These are phyloP conservation scores for Ceratocystis lukuohia DNA, from an alignment of 2,329 filamentous ascomycete genomes.

Conservation along the genomic window DNA sequence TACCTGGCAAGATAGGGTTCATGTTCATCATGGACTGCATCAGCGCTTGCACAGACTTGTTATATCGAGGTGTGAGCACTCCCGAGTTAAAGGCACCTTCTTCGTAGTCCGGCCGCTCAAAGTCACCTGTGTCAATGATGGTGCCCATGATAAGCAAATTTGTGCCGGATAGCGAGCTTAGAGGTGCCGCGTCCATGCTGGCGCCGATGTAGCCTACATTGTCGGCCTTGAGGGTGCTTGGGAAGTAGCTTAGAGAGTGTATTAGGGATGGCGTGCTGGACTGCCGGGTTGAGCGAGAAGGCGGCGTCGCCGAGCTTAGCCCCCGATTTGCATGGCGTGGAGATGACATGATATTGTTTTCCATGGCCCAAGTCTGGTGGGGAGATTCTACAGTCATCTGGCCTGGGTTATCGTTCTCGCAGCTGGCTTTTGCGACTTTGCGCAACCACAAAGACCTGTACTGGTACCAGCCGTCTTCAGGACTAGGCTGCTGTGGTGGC, in stretches of 20 bases:
- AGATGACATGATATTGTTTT: not conserved
- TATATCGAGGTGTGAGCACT: constrained; percentile 38
- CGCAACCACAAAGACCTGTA: constrained; percentile 10
- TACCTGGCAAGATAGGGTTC: constrained; percentile 40
- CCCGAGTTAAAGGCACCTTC: constrained; percentile 28
- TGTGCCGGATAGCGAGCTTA: constrained; percentile 64
- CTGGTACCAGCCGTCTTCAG: constrained; percentile 1
- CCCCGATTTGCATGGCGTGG: constrained; percentile 23
- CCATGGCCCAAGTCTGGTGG: not conserved
- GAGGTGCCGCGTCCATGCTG: constrained; percentile 41
- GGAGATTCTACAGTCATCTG: not conserved
- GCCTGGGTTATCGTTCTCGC: not conserved
- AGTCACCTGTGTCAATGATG: constrained; percentile 64
- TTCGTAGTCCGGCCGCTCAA: constrained; percentile 52
- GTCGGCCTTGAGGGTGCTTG: constrained; percentile 41
- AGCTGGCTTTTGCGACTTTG: not conserved
- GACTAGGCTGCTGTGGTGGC: not conserved
- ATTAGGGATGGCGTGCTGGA: constrained; percentile 9
- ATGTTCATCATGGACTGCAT: constrained; percentile 50
- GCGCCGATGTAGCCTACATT: constrained; percentile 49
- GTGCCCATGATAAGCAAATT: constrained; percentile 66
- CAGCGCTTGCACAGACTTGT: constrained; percentile 60
- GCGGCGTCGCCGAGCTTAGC: constrained; percentile 20
- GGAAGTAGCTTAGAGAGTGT: constrained; percentile 28
- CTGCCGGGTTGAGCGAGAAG: constrained; percentile 20